Conservation (phyloP, 2,329 filamentous ascomycete genomes). For the Fusarium sp. region DNA sequence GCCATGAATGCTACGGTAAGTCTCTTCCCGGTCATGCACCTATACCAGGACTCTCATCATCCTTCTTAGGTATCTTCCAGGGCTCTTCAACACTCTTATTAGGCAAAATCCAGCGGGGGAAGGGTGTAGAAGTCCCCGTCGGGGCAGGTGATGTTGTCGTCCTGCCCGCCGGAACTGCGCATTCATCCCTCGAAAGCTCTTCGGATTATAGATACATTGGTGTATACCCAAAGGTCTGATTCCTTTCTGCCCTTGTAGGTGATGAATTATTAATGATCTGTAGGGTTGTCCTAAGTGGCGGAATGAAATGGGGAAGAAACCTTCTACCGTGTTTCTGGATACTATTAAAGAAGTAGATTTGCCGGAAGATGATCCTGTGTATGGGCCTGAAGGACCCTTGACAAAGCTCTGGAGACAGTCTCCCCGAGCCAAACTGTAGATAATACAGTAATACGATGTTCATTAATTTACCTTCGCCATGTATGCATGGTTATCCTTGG, state of each 20-base stretch:
- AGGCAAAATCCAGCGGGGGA: not conserved
- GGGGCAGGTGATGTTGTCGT: not conserved
- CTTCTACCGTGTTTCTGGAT: rapidly evolving
- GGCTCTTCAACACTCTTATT: not conserved
- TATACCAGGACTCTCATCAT: not conserved
- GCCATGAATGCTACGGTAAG: not conserved
- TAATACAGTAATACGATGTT: too few relatives aligned
- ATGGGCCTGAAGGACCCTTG: not conserved
- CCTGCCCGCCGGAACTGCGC: not conserved
- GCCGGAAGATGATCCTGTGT: not conserved
- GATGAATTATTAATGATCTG: rapidly evolving
- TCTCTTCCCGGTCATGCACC: rapidly evolving
- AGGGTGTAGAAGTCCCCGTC: not conserved
- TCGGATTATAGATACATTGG: not conserved
- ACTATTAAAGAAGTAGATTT: not conserved
- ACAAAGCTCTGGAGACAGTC: rapidly evolving
- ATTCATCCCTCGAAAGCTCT: not conserved
- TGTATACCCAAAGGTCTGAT: not conserved
- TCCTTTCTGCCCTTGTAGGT: rapidly evolving
- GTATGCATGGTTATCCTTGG: too few relatives aligned
- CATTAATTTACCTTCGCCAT: too few relatives aligned
- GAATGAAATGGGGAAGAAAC: not conserved
- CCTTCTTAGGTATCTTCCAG: not conserved
- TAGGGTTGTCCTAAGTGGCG: not conserved
- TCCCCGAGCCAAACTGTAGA: too few relatives aligned